These are phyloP conservation scores for Fusarium phyllophilum DNA, from an alignment of 2,329 filamentous ascomycete species.

Conservation along the genomic window DNA sequence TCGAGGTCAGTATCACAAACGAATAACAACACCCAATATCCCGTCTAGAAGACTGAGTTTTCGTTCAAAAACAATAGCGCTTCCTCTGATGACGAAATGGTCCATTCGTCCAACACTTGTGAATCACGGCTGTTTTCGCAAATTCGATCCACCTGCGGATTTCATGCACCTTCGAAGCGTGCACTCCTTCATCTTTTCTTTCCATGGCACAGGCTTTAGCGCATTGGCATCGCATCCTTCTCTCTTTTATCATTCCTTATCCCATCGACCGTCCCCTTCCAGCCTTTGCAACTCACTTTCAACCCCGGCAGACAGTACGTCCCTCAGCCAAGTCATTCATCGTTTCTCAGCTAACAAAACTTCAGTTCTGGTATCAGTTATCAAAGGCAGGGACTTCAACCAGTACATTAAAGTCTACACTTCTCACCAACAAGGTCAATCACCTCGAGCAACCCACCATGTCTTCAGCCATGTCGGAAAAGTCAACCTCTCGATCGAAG, in stretches of 20 bases:
- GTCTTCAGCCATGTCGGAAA: neutral
- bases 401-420: neutral
- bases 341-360: neutral
- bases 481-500: neutral
- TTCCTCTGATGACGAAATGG: neutral
- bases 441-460: rapidly evolving
- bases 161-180: neutral
- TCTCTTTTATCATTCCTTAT: neutral
- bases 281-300: no score
- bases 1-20: no score
- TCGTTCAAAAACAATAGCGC: rapidly evolving
- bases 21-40: neutral
- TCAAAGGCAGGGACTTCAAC: no score
- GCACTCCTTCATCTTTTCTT: neutral
- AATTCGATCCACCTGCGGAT: rapidly evolving
- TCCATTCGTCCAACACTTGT: rapidly evolving
- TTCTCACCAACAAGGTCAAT: rapidly evolving
- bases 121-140: rapidly evolving
- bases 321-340: neutral
- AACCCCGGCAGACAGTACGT: neutral
- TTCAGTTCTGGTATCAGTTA: neutral
- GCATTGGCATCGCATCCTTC: neutral
- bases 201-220: neutral
- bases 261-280: neutral
- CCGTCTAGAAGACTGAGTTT: rapidly evolving